A percentile compares a stretch with the other conserved stretches of the same genome.
Conservation (phyloP, 2,329 filamentous ascomycete species). For the Phymatotrichopsis omnivora region DNA sequence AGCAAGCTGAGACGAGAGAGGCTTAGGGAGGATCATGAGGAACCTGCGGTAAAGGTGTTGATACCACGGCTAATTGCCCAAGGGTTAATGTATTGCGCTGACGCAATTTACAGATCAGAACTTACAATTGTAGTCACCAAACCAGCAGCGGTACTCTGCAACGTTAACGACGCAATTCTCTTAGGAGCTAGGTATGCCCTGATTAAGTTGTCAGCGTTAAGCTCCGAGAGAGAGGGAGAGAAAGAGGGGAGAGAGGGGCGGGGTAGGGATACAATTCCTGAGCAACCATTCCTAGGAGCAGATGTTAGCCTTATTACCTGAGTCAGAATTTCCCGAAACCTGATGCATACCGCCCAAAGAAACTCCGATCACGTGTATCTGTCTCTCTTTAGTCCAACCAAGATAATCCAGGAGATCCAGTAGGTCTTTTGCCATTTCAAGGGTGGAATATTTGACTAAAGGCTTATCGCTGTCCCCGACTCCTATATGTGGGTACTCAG, state of each 20-base stretch:
- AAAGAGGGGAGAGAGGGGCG: neutral
- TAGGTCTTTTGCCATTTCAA: conserved; percentile 70
- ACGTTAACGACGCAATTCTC: conserved; percentile 46
- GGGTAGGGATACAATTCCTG: conserved; percentile 53
- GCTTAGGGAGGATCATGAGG: conserved; percentile 56
- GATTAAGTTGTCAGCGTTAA: neutral
- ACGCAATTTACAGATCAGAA: conserved; percentile 13
- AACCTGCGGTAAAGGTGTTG: conserved; percentile 53
- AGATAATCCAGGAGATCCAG: conserved; percentile 37
- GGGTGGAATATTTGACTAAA: conserved; percentile 62
- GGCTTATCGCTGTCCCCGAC: conserved; percentile 74
- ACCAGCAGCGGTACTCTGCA: conserved; percentile 52
- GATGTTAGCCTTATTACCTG: neutral
- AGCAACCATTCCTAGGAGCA: conserved; percentile 56
- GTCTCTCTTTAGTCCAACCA: conserved; percentile 38
- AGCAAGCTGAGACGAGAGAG: conserved; percentile 54
- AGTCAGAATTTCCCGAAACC: neutral
- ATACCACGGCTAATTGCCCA: conserved; percentile 39
- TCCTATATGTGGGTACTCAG: conserved; percentile 36
- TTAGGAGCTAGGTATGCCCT: conserved; percentile 43
- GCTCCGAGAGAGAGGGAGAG: neutral
- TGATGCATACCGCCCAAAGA: conserved; percentile 58
- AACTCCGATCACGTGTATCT: conserved; percentile 62
- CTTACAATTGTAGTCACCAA: conserved; percentile 48
- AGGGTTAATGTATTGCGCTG: conserved; percentile 1